A percentile compares a stretch with the other conserved stretches of the same genome.
phyloP scores from a whole-genome alignment of 2,329 filamentous ascomycete species.

The Penicillium oxalicum region DNA sequence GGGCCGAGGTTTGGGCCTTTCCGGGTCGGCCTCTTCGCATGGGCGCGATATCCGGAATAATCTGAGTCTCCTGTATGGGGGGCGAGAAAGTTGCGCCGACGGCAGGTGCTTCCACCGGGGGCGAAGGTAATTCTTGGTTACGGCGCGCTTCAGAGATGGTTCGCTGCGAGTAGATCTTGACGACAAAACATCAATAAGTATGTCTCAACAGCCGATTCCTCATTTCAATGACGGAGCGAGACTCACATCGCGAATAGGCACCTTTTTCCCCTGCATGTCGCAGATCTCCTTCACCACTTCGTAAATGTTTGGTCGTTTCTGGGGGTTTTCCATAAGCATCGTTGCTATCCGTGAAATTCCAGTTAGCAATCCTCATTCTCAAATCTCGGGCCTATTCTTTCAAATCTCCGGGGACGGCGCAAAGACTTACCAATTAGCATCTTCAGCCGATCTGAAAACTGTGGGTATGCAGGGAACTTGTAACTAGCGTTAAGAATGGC shows the following conservation, averaged over 20 bases:
- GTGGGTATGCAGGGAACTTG: constrained; percentile 80
- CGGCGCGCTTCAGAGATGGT: constrained; percentile 58
- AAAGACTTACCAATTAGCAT: constrained; percentile 69
- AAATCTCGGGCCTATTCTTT: too few relatives aligned
- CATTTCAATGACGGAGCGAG: not conserved
- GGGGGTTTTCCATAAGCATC: constrained; percentile 82
- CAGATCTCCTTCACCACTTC: constrained; percentile 84
- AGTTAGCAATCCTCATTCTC: constrained; percentile 16
- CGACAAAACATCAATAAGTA: constrained; percentile 8
- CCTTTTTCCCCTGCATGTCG: constrained; percentile 76
- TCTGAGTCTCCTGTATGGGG: constrained; percentile 62
- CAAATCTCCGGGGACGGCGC: too few relatives aligned
- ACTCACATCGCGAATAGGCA: constrained; percentile 83
- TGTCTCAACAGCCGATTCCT: not conserved
- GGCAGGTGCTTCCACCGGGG: constrained; percentile 53
- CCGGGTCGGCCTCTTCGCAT: constrained; percentile 83
- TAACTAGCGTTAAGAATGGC: constrained; percentile 94
- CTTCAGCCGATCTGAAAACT: constrained; percentile 85
- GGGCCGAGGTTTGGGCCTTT: constrained; percentile 41
- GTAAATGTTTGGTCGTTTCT: constrained; percentile 82
- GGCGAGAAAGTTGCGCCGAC: constrained; percentile 78
- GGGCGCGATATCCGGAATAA: constrained; percentile 81
- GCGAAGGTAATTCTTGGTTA: constrained; percentile 54
- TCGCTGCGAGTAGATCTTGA: constrained; percentile 63
- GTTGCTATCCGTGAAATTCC: constrained; percentile 51